Evolutionary conservation across 2,329 filamentous ascomycete species (phyloP), one percentile per base, ranked within the genome.

Genomic region (Falciphora oryzae): DNA sequence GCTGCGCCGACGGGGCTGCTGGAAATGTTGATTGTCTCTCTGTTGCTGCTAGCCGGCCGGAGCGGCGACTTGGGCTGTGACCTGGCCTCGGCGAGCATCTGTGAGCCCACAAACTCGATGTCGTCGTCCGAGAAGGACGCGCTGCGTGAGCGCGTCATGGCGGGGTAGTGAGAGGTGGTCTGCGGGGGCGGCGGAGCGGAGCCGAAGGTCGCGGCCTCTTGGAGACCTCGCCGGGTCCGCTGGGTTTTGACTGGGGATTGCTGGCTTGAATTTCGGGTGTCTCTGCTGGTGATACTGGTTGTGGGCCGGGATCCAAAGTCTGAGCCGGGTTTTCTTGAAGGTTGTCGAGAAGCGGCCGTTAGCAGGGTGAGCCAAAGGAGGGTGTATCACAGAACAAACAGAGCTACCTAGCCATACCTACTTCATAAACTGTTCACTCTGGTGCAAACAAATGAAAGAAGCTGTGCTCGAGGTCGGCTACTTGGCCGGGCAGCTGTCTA

Each of bases 61-160:
- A 71, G 72, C 50, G 75, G 79, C 72, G 70, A 76, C 78, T 76
- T 81, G 67, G 75, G 79, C 66, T 72, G 81, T 3, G 66, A 62
- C 28, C 63, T 50, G 67, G 75, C 69, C 10, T 70, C 70, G 3
- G 62, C 32, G 25, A 44, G 7, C 62, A 63, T 63, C 62, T 75
- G 74, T 7, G 75, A 76, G 68, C 70, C 73, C 59, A 77, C 70
- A n/a, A 74, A 63, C 22, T 74, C 66, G 58, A 77, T 71, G 64
- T 77, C 75, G 63, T 76, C 74, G 69, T 77, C 75, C 59, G 73
- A 74, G 60, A 76, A 76, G 62, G 75, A 77, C 32, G 67, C 67
- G 53, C 68, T 72, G 35, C 72, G 70, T 3, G 71, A 72, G 59
- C 69, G 72, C 10, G 70, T 65, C 71, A 73, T 73, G 6, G 10